Percentiles rank a stretch among this genome's conserved stretches.
Conservation (phyloP, 768 basidiomycete species). For the Cantharellus cinnabarinus region DNA sequence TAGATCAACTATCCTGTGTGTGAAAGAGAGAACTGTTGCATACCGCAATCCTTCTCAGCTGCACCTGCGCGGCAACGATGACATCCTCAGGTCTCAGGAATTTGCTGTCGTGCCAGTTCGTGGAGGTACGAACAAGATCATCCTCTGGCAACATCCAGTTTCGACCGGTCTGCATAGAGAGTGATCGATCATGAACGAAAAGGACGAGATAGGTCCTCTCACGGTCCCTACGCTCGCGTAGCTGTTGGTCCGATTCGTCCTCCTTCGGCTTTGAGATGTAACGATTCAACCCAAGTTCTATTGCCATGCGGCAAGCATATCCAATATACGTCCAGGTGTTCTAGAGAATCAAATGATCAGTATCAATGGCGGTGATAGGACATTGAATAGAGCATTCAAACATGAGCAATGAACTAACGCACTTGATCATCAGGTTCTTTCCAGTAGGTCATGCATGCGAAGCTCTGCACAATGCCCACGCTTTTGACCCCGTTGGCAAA, state of each 20-base stretch:
- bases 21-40: conserved; percentile 13
- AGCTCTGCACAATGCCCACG: conserved; percentile 76
- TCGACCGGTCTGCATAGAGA: conserved; percentile 70
- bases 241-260: conserved; percentile 43
- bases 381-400: conserved; percentile 12
- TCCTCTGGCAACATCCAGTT: conserved; percentile 83
- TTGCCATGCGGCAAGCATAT: conserved; percentile 74
- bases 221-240: conserved; percentile 58
- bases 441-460: conserved; percentile 80
- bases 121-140: conserved; percentile 49
- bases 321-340: conserved; percentile 79
- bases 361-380: background rate
- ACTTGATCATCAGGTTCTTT: conserved; percentile 72
- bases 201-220: conserved; percentile 75
- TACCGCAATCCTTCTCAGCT: conserved; percentile 62
- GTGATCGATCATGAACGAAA: conserved; percentile 69
- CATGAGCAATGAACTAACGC: conserved; percentile 10
- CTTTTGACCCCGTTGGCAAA: conserved; percentile 62
- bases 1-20: background rate
- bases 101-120: conserved; percentile 48
- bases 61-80: conserved; percentile 54
- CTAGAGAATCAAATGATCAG: conserved; percentile 17
- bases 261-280: conserved; percentile 33
- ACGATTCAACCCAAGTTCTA: conserved; percentile 63
- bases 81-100: conserved; percentile 57